Conservation (phyloP, 2,329 filamentous ascomycete genomes). For the Fusarium chaquense region DNA sequence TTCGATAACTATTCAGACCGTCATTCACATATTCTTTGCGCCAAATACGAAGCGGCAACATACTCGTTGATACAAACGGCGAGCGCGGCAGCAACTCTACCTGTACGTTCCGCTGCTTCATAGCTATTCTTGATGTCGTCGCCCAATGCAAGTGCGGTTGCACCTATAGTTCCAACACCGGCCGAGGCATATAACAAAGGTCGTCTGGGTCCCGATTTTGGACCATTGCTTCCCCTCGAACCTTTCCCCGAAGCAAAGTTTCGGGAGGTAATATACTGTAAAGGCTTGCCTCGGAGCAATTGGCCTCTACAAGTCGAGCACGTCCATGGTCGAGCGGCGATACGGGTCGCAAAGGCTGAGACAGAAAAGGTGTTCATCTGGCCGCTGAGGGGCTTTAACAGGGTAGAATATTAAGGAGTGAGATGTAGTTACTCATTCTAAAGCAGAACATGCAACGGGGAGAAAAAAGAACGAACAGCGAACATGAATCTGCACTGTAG, state of each 20-base stretch:
- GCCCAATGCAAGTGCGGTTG: constrained; percentile 65
- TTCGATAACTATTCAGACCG: constrained; percentile 76
- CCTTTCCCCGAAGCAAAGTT: constrained; percentile 50
- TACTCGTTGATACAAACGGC: constrained; percentile 91
- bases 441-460: constrained; percentile 1
- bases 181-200: constrained; percentile 63
- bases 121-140: constrained; percentile 82
- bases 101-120: constrained; percentile 79
- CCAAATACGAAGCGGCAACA: constrained; percentile 20
- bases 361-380: constrained; percentile 59
- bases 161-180: constrained; percentile 62
- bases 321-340: constrained; percentile 58
- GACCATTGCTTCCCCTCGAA: constrained; percentile 39
- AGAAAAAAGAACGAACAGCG: constrained; percentile 10
- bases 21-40: constrained; percentile 6
- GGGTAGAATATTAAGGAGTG: constrained; percentile 11
- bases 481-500: constrained; percentile 12
- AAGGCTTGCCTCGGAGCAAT: constrained; percentile 50
- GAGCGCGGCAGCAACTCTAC: constrained; percentile 80
- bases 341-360: constrained; percentile 55
- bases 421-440: constrained; percentile 43
- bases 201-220: constrained; percentile 45
- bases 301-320: constrained; percentile 61
- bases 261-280: constrained; percentile 44
- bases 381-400: constrained; percentile 35